Evolutionary conservation across 2,329 filamentous ascomycete genomes (phyloP), one percentile per base, ranked within the genome.

Genomic region (Cladosporium halotolerans): DNA sequence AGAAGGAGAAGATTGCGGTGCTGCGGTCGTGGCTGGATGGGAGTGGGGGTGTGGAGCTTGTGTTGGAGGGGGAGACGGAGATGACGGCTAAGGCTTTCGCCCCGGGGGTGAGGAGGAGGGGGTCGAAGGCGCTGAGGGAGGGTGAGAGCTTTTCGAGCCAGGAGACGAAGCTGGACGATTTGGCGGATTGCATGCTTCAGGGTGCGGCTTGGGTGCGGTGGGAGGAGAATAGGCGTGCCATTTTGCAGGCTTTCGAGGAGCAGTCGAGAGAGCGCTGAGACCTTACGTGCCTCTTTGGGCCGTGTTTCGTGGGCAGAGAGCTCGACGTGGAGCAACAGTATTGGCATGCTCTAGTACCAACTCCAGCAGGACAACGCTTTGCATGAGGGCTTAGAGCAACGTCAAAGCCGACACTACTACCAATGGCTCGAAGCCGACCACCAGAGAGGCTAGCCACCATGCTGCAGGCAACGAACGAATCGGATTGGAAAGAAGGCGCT

Each of bases 101-200:
- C 57, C 51, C 46, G 64, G 57, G 59, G 54, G 41, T 36, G 61
- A 57, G 40, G 61, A 53, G 41, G 60, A 58, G 54, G 60, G 61
- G 49, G 58, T 53, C 46, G 58, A 58, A 60, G 45, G 66, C 57
- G 55, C 65, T 28, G 3, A 32, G 2, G 6, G 52, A 36, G 3
- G 3, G 11, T 62, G 54, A 58, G 66, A 45, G 67, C 58, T 44
- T 41, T 36, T 36, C 50, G 11, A 54, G 47, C 6, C 45, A 48
- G 9, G 57, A 64, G 18, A 62, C 61, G n/a, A 93, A 93, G 69
- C 68, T 92, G 50, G 89, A 95, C 68, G 89, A 95, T 72, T 70
- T 95, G 46, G 86, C 88, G 0, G 89, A 95, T 72, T 87, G 84
- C 65, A 71, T 93, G 23, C 67, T 93, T 51, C 89, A 95, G 68